Evolutionary conservation across 2,329 filamentous ascomycete species (phyloP), one percentile per base, ranked within the genome.

Genomic region (Pyrenochaeta sp.): DNA sequence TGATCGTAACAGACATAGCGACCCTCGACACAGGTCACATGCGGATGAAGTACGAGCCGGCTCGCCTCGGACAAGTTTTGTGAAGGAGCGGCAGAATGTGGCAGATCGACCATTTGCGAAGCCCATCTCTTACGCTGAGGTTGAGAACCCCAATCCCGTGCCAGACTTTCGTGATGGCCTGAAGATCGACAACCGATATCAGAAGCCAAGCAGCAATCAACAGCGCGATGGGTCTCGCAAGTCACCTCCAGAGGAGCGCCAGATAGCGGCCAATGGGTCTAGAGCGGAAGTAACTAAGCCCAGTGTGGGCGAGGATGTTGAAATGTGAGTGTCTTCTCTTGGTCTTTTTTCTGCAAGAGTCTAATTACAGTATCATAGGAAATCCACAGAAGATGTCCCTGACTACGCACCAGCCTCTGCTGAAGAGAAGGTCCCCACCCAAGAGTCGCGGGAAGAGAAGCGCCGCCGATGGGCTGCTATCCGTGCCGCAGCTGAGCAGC

Each of bases 21-120:
- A 91, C 67, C 78, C 85, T 40, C 83, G 88, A 71, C 86, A 86
- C 73, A 87, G 86, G 67, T 80, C 85, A 34, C 85, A 86, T 67
- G 88, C 90, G 80, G 88, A 91, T 72, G 84, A 88, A 54, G 50
- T 50, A 49, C 44, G 59, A 19, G 30, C 40, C 13, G 56, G 45
- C 5, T 56, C 50, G 4, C 43, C 50, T 25, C 59, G 52, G 32
- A 40, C 50, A 34, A 52, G 50, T 32, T 50, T 58, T 42, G 56
- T 30, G 22, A 68, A 52, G 47, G 64, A 59, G 28, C 54, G 52
- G 9, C 58, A 51, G 30, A 53, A 58, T 13, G 27, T 56, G 25
- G 44, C 50, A 34, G 63, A 67, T 45, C 56, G 64, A 28, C 50
- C 61, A n/a, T 44, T 60, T 45, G 55, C 57, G 28, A 69, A 65